Evolutionary conservation across 306 rosid species (phyloP).

Genomic region (Quercus bicolor): DNA sequence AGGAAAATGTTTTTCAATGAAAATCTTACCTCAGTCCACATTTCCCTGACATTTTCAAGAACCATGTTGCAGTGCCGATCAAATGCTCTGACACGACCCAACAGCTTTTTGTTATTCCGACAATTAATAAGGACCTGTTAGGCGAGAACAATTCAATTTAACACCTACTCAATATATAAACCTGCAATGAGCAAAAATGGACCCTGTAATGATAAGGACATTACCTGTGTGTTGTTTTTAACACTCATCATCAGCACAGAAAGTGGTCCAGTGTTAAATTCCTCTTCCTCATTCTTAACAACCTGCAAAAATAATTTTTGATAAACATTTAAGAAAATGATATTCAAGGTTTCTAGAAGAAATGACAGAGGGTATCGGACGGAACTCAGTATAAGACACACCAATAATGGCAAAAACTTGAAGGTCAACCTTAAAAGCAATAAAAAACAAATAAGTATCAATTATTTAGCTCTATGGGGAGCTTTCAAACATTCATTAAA

Average conservation of each 20-base stretch:
- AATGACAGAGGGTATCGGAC: background rate
- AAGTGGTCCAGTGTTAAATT: constrained; percentile 86
- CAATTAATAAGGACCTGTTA: constrained; percentile 80
- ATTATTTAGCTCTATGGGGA: too few species aligned
- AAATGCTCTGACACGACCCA: constrained; percentile 90
- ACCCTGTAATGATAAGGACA: background rate
- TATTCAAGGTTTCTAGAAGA: background rate
- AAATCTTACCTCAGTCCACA: constrained; percentile 92
- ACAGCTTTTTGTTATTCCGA: constrained; percentile 81
- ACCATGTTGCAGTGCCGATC: constrained; percentile 98
- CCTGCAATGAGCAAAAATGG: background rate
- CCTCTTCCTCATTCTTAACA: constrained; percentile 77
- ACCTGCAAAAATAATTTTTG: constrained; percentile 21
- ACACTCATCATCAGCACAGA: constrained; percentile 96
- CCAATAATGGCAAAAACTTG: background rate
- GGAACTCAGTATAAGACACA: background rate
- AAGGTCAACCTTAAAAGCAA: background rate
- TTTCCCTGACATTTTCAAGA: constrained; percentile 91
- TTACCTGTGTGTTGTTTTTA: constrained; percentile 84
- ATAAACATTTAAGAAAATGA: background rate
- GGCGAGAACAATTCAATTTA: background rate
- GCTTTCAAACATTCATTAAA: too few species aligned
- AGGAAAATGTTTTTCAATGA: background rate
- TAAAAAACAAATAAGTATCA: background rate
- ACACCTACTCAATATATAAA: background rate